Percentiles rank a stretch among this genome's conserved stretches.
Evolutionary conservation across 768 basidiomycete genomes (phyloP).

Genomic region (Trametes punicea): DNA sequence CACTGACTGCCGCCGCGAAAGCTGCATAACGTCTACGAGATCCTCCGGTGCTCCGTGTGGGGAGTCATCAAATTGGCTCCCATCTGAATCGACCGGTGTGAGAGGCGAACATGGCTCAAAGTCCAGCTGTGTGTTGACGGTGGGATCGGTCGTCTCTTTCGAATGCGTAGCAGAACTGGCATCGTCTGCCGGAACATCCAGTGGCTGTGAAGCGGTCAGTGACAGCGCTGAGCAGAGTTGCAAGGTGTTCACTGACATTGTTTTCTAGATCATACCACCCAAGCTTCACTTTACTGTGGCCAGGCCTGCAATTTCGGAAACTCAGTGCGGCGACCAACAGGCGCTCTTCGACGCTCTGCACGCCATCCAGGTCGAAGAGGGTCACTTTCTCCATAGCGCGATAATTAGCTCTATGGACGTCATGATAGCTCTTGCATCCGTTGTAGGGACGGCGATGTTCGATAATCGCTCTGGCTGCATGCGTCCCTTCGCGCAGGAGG

Average conservation of each 20-base stretch:
- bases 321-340: constrained; percentile 46
- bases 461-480: constrained; percentile 37
- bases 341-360: constrained; percentile 23
- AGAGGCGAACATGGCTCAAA: not conserved
- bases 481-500: constrained; percentile 33
- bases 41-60: too few species aligned
- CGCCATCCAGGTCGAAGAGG: not conserved
- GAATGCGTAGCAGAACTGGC: not conserved
- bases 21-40: too few species aligned
- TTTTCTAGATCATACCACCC: constrained; percentile 61
- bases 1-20: too few species aligned
- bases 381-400: not conserved
- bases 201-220: not conserved
- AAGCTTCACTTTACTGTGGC: constrained; percentile 34
- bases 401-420: not conserved
- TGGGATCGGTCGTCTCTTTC: not conserved
- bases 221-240: not conserved
- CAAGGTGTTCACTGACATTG: not conserved
- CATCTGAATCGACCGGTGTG: not conserved
- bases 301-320: constrained; percentile 48
- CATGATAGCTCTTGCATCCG: not conserved
- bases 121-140: not conserved
- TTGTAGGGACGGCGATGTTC: not conserved
- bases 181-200: not conserved
- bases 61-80: too few species aligned